Base-by-base conservation (phyloP, 345 rosid species). In the Populus alba region DNA sequence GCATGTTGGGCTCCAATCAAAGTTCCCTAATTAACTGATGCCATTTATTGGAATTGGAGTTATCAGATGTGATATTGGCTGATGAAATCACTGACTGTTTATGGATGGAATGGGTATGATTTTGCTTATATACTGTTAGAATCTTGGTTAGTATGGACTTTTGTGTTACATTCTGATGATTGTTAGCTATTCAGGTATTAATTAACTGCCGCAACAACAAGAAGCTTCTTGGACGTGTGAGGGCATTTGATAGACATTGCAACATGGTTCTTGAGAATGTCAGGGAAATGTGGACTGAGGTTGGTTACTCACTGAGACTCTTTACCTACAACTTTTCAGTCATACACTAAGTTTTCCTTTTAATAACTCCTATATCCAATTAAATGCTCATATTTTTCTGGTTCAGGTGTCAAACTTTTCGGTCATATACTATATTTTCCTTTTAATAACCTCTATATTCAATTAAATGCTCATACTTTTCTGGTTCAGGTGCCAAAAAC, bases 271-370 rank as follows among this genome's bases (percentile, higher is more conserved):
- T 97, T n/a, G 99, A 97, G 78, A 97, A 97, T 78, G 99, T 97
- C 73, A 88, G 94, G 83, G 99, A 97, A 82, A 94, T 94, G 97
- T 96, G 99, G 99, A 92, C 98, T 37, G 99, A 96, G 99, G 99
- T 96, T 61, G 13, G 82, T 77, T 76, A 31, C 41, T 71, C 37
- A 8, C 7, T 27, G 12, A 18, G 17, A 35, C 68, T 0, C 11
- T 65, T 18, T 55, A 35, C 45, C 70, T 29, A 33, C 65, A 94
- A 94, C 29, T 70, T 70, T 25, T 13, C 22, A 43, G 16, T 38
- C 27, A 5, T 12, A 35, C 5, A 5, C 47, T 43, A 13, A 8
- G 23, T 4, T 43, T 17, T 16, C 47, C 22, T 13, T 45, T n/a
- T 17, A 57, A 29, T 31, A 33, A n/a, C 29, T 1, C 0, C 13